Evolutionary conservation across 1,284 basidiomycete genomes (phyloP).

Genomic region (Ganoderma leucocontextum): DNA sequence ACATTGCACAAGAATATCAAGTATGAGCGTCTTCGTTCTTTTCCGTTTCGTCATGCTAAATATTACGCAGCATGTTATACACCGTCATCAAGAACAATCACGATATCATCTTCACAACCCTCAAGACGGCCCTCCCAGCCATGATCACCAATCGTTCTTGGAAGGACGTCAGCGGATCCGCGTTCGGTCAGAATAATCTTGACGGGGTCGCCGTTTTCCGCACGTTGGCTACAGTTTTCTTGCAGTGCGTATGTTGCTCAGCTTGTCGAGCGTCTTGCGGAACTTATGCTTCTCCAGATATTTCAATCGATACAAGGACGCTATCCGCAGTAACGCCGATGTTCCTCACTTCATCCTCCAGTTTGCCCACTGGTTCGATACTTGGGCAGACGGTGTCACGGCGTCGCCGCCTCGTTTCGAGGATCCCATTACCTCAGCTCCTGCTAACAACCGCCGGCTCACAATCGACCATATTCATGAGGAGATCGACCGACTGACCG

Average conservation of each 20-base stretch:
- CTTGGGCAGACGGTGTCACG: conserved; percentile 54
- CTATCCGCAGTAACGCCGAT: conserved; percentile 52
- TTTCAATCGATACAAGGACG: conserved; percentile 66
- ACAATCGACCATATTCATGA: conserved; percentile 51
- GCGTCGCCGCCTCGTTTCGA: conserved; percentile 46
- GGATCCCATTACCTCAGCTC: conserved; percentile 44
- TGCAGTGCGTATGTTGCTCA: conserved; percentile 50
- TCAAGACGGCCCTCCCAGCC: conserved; percentile 52
- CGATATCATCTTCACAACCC: conserved; percentile 35
- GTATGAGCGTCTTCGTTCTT: conserved; percentile 45
- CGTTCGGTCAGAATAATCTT: conserved; percentile 41
- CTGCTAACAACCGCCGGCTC: conserved; percentile 42
- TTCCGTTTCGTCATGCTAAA: neutral
- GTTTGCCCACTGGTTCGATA: conserved; percentile 54
- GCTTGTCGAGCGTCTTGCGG: neutral
- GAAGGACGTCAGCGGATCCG: conserved; percentile 45
- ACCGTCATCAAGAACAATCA: conserved; percentile 61
- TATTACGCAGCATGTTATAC: conserved; percentile 57
- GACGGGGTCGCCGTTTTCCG: conserved; percentile 48
- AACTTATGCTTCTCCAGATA: conserved; percentile 37
- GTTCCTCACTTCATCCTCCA: conserved; percentile 50
- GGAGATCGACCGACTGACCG: conserved; percentile 51
- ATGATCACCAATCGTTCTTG: conserved; percentile 46
- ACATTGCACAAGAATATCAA: conserved; percentile 64
- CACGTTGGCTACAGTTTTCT: conserved; percentile 56